Conservation (phyloP, 73 alveolate genomes). For the Urostyla sp. region DNA sequence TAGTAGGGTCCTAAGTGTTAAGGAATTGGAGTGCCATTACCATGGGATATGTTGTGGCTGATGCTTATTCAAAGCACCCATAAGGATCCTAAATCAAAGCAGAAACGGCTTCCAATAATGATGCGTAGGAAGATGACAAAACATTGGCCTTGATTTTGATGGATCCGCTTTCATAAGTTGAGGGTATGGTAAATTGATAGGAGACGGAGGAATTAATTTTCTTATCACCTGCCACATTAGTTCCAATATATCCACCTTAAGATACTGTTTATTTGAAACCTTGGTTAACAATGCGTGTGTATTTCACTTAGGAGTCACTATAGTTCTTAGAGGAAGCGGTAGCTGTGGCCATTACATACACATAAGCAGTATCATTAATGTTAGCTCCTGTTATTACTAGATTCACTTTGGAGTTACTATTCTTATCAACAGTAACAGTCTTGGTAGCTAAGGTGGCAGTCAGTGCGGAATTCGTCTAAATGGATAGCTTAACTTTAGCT, state of each 20-base stretch:
- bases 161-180: conserved; percentile 13
- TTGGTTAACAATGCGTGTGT: background rate
- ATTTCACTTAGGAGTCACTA: background rate
- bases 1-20: background rate
- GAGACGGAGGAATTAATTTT: background rate
- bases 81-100: conserved; percentile 10
- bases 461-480: background rate
- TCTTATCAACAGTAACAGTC: background rate
- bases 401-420: background rate
- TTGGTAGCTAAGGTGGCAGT: background rate
- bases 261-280: background rate
- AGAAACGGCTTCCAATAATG: background rate
- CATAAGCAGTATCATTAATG: background rate
- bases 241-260: conserved; percentile 25
- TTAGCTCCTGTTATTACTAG: background rate
- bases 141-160: background rate
- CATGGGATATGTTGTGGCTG: conserved; percentile 39
- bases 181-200: background rate
- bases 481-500: background rate
- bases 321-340: background rate
- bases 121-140: background rate
- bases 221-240: background rate
- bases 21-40: conserved; percentile 20
- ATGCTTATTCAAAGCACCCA: conserved; percentile 18
- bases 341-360: background rate